phyloP scores from a whole-genome alignment of 1,139 yeast species.

The Yamadazyma triangularis region DNA sequence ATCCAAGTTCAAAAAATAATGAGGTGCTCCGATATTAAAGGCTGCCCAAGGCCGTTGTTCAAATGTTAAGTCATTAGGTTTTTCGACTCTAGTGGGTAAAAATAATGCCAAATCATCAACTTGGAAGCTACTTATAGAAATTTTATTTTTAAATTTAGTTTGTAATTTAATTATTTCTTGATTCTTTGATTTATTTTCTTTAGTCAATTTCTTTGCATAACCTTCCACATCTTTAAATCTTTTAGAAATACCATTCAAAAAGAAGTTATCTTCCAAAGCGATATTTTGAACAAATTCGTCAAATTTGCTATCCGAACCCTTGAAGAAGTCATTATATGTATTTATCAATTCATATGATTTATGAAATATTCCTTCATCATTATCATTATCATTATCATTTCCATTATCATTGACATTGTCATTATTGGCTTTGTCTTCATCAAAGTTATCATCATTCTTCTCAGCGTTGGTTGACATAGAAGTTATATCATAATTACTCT shows the following conservation, averaged over 20 bases:
- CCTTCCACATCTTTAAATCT: conserved; percentile 88
- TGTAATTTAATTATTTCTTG: conserved; percentile 37
- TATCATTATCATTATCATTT: background rate
- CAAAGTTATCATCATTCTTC: background rate
- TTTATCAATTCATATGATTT: conserved; percentile 12
- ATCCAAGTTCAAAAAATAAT: conserved; percentile 52
- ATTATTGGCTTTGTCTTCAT: no score
- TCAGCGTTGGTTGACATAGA: conserved; percentile 11
- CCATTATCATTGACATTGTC: background rate
- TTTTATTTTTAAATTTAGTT: conserved; percentile 41
- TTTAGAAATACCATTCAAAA: conserved; percentile 63
- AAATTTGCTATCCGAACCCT: conserved; percentile 15
- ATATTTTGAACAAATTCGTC: conserved; percentile 21
- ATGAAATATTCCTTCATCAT: no score
- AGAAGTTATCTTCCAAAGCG: conserved; percentile 32
- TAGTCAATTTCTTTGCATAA: conserved; percentile 81
- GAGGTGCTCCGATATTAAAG: conserved; percentile 77
- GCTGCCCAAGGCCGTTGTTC: conserved; percentile 74
- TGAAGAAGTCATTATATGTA: conserved; percentile 17
- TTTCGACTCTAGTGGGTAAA: conserved; percentile 64
- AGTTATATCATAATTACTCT: conserved; percentile 10
- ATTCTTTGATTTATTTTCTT: conserved; percentile 58
- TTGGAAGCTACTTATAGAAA: conserved; percentile 63
- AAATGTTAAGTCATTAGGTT: conserved; percentile 15
- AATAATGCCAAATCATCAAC: conserved; percentile 76